These are phyloP conservation scores for Phlyctochytrium planicorne DNA, from an alignment of 192 early-diverging fungal genomes.

Conservation along the genomic window DNA sequence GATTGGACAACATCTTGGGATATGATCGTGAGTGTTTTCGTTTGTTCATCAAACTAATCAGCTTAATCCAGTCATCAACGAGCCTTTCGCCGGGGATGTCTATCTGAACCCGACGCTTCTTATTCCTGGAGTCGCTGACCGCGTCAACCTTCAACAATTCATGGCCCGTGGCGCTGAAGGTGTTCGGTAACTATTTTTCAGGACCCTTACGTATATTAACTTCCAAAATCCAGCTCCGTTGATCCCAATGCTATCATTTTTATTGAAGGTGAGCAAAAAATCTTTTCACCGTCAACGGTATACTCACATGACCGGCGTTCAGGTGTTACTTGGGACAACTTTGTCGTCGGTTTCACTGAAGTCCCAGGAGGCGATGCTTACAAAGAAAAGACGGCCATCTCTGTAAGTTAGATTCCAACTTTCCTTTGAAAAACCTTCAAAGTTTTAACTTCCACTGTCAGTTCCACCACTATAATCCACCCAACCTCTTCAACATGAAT, in stretches of 20 bases:
- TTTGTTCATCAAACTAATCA: too few relatives aligned
- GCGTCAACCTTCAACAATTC: conserved; percentile 20
- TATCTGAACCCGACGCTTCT: conserved; percentile 17
- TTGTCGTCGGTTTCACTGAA: conserved; percentile 18
- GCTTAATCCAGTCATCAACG: too few relatives aligned
- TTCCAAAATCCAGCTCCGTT: too few relatives aligned
- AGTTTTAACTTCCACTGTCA: conserved; percentile 22
- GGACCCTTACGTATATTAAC: too few relatives aligned
- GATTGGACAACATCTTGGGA: conserved; percentile 52
- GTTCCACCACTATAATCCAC: conserved; percentile 2
- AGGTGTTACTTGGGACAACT: conserved; percentile 13
- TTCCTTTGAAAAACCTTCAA: conserved; percentile 29
- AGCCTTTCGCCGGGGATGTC: neutral
- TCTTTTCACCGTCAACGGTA: too few relatives aligned
- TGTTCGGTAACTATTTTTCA: neutral
- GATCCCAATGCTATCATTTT: conserved; percentile 25
- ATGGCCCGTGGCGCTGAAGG: conserved; percentile 13
- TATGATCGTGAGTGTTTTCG: conserved; percentile 46
- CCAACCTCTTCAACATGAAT: conserved; percentile 41
- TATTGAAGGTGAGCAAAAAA: too few relatives aligned
- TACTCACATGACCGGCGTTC: too few relatives aligned
- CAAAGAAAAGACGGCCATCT: conserved; percentile 9
- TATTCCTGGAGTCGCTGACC: conserved; percentile 9
- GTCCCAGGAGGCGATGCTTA: conserved; percentile 10
- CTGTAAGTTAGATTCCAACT: neutral